phyloP scores from a whole-genome alignment of 2,329 filamentous ascomycete genomes.

The Endoconidiophora laricicola region DNA sequence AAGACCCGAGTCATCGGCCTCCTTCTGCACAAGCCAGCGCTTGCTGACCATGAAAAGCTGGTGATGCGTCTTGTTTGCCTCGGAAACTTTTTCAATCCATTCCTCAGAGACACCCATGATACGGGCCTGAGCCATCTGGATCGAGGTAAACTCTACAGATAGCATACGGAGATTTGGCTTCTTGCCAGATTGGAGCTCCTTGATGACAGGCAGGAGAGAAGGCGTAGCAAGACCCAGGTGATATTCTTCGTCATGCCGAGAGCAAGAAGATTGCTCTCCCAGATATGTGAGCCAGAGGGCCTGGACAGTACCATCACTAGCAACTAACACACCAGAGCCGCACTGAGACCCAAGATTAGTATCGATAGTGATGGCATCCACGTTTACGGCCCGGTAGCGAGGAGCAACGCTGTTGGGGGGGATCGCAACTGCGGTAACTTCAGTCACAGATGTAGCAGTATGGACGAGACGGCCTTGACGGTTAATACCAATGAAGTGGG shows the following conservation, averaged over 20 bases:
- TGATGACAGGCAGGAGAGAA: conserved; percentile 73
- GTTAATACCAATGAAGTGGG: conserved; percentile 97
- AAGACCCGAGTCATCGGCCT: conserved; percentile 29
- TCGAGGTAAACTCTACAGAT: conserved; percentile 83
- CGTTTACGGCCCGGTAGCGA: conserved; percentile 83
- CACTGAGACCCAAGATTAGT: conserved; percentile 83
- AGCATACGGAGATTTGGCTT: conserved; percentile 75
- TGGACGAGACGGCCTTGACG: conserved; percentile 87
- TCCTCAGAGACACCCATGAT: conserved; percentile 95
- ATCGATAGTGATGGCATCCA: conserved; percentile 94
- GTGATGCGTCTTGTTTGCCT: conserved; percentile 78
- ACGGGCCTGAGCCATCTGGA: conserved; percentile 91
- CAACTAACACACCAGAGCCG: conserved; percentile 80
- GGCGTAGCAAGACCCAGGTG: conserved; percentile 84
- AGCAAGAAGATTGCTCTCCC: conserved; percentile 65
- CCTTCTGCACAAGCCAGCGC: conserved; percentile 48
- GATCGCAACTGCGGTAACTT: conserved; percentile 93
- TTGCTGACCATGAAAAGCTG: conserved; percentile 98
- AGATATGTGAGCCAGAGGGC: conserved; percentile 95
- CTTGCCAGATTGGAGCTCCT: conserved; percentile 64
- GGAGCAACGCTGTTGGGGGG: conserved; percentile 85
- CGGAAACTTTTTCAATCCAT: conserved; percentile 82
- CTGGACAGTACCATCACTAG: conserved; percentile 81
- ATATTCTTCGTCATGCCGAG: conserved; percentile 85
- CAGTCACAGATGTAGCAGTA: conserved; percentile 84